Evolutionary conservation across 2,329 filamentous ascomycete genomes (phyloP).

Genomic region (Dendryphion nanum): DNA sequence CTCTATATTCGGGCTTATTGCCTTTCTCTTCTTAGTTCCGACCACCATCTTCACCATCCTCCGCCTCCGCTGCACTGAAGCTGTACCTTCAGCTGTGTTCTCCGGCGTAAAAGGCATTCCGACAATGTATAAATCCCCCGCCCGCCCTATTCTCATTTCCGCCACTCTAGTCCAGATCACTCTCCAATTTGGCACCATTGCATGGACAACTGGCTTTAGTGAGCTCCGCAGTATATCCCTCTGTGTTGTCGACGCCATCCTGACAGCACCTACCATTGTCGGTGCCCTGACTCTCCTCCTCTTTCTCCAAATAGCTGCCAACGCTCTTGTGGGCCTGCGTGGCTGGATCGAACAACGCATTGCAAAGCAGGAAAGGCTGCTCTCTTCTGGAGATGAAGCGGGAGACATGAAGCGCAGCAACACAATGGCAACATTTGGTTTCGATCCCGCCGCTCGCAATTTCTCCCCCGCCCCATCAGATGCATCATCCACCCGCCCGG

Average conservation of each 20-base stretch:
- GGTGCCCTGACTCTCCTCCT: constrained; percentile 14
- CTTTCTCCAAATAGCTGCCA: constrained; percentile 21
- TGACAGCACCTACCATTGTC: constrained; percentile 16
- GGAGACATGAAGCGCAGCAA: too few relatives aligned
- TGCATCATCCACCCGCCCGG: too few relatives aligned
- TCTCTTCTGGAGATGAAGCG: too few relatives aligned
- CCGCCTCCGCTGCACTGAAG: too few relatives aligned
- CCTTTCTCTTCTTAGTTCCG: too few relatives aligned
- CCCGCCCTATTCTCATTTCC: constrained; percentile 22
- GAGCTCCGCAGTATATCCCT: constrained; percentile 23
- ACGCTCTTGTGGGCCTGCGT: constrained; percentile 18
- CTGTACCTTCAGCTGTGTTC: too few relatives aligned
- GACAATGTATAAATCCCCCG: constrained; percentile 19
- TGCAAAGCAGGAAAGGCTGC: too few relatives aligned
- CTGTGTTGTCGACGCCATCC: constrained; percentile 25
- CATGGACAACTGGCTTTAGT: constrained; percentile 19
- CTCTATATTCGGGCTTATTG: too few relatives aligned
- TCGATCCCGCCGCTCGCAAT: too few relatives aligned
- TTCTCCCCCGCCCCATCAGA: too few relatives aligned
- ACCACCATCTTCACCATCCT: too few relatives aligned
- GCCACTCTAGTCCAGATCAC: constrained; percentile 16
- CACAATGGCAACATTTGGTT: too few relatives aligned
- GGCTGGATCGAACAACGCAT: constrained; percentile 27
- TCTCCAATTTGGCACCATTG: constrained; percentile 19
- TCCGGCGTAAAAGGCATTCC: constrained; percentile 18